Conservation (phyloP, 2,329 filamentous ascomycete species). For the Aurifilum marmelostoma region DNA sequence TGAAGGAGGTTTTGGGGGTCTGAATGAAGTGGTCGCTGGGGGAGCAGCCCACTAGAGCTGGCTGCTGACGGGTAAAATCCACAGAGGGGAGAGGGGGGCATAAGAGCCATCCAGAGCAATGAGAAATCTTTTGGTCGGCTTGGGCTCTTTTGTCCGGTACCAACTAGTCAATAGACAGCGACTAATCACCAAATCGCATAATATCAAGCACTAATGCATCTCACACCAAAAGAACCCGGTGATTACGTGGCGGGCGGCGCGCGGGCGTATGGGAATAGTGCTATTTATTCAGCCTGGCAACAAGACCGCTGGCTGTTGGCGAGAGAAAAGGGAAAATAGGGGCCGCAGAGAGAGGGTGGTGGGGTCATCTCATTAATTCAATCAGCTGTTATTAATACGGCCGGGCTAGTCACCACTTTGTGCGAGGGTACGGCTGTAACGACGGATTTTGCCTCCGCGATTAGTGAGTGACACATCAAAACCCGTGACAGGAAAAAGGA, state of each 20-base stretch:
- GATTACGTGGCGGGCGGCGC: conserved; percentile 17
- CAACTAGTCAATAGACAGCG: conserved; percentile 4
- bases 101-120: background rate
- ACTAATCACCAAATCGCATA: conserved; percentile 8
- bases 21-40: background rate
- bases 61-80: conserved; percentile 6
- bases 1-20: background rate
- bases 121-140: conserved; percentile 2
- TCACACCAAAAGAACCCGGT: background rate
- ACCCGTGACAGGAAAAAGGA: background rate
- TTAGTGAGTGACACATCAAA: background rate
- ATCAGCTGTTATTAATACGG: conserved; percentile 17
- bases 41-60: background rate
- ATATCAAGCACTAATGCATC: conserved; percentile 11
- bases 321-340: background rate
- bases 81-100: background rate
- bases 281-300: conserved; percentile 6
- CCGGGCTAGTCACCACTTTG: background rate
- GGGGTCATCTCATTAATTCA: conserved; percentile 10
- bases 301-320: background rate
- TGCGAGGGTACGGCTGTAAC: conserved; percentile 1
- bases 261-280: background rate
- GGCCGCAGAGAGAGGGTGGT: conserved; percentile 4
- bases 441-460: conserved; percentile 1
- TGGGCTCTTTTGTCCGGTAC: background rate